These are phyloP conservation scores for Geotrichum carabidarum DNA, from an alignment of 1,139 yeast species.

Conservation along the genomic window DNA sequence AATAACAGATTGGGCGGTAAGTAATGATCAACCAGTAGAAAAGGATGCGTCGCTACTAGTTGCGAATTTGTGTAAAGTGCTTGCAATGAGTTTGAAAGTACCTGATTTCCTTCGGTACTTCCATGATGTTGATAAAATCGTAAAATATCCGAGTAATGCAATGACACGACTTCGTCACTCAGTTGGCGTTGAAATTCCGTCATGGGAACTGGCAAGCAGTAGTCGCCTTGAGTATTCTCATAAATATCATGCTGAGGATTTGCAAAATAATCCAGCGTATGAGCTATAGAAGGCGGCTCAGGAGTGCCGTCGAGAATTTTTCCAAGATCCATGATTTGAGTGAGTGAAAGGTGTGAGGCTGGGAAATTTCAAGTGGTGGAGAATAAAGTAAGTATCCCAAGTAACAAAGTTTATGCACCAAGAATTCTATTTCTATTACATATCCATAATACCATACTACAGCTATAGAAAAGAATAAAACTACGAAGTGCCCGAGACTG, in stretches of 20 bases:
- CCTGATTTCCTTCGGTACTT: constrained; percentile 28
- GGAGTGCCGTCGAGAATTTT: constrained; percentile 79
- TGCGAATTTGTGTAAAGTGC: constrained; percentile 72
- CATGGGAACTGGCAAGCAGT: constrained; percentile 80
- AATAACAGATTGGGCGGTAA: constrained; percentile 76
- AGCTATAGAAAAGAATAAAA: neutral
- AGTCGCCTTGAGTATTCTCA: constrained; percentile 42
- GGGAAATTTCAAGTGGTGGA: neutral
- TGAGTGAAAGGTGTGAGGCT: neutral
- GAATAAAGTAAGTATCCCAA: neutral
- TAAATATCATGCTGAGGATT: neutral
- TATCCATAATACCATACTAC: neutral
- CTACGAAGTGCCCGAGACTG: constrained; percentile 27
- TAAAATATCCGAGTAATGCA: constrained; percentile 85
- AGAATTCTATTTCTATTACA: neutral
- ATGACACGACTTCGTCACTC: constrained; percentile 83
- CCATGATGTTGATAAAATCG: constrained; percentile 71
- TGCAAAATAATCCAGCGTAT: constrained; percentile 29
- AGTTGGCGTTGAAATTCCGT: constrained; percentile 82
- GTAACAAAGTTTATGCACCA: neutral
- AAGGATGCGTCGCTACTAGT: constrained; percentile 84
- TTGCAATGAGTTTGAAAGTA: constrained; percentile 54
- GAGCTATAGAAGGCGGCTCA: constrained; percentile 63
- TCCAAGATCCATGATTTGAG: constrained; percentile 59
- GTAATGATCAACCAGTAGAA: constrained; percentile 73